phyloP scores from a whole-genome alignment of 352 stramenopile species.

The Thraustotheca clavata region DNA sequence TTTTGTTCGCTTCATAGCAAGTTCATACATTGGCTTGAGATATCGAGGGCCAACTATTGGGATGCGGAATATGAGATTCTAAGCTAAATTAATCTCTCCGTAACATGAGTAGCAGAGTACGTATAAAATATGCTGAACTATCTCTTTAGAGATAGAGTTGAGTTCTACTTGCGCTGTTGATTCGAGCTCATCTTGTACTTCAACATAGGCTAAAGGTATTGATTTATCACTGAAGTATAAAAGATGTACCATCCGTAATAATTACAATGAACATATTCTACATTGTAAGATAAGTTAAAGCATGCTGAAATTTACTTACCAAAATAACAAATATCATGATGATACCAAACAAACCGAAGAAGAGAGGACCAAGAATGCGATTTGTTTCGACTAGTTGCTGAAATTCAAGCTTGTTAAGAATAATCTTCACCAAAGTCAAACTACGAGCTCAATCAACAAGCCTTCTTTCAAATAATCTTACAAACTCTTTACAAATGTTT shows the following conservation, averaged over 20 bases:
- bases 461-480: background rate
- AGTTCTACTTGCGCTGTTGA: constrained; percentile 6
- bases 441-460: background rate
- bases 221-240: background rate
- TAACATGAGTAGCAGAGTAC: background rate
- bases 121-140: background rate
- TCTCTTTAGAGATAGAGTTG: constrained; percentile 12
- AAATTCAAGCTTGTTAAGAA: constrained; percentile 21
- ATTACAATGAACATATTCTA: constrained; percentile 23
- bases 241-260: constrained; percentile 17
- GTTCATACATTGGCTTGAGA: constrained; percentile 2
- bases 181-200: constrained; percentile 10
- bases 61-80: constrained; percentile 4
- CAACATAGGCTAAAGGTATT: constrained; percentile 6
- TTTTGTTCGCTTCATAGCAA: background rate
- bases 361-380: constrained; percentile 13
- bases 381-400: constrained; percentile 20
- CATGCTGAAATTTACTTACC: background rate
- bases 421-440: constrained; percentile 13
- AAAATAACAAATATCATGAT: constrained; percentile 21
- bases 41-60: background rate
- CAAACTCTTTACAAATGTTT: constrained; percentile 8
- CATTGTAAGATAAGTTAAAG: background rate
- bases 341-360: constrained; percentile 9
- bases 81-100: background rate